Percentiles rank a stretch among this genome's conserved stretches.
Conservation (phyloP, 805 yeast genomes). For the Yarrowia hollandica region DNA sequence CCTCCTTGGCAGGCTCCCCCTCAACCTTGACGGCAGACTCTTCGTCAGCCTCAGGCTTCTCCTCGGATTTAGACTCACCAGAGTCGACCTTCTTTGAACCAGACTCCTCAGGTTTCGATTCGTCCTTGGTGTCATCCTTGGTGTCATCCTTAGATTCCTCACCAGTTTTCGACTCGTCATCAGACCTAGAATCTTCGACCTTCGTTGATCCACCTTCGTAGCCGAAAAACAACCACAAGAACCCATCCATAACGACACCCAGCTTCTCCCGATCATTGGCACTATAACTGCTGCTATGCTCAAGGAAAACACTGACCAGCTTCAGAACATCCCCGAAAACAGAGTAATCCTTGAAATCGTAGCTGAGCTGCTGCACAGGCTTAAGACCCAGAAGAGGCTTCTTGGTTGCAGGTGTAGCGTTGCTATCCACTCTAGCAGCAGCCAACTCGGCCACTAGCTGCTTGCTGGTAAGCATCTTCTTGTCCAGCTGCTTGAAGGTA, state of each 20-base stretch:
- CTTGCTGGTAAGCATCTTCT: slow-evolving; percentile 84
- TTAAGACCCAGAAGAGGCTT: slow-evolving; percentile 81
- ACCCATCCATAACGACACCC: slow-evolving; percentile 66
- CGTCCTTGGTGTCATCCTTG: background rate
- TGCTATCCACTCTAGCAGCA: slow-evolving; percentile 86
- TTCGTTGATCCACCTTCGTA: background rate
- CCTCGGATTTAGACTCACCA: background rate
- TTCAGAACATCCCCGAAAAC: slow-evolving; percentile 72
- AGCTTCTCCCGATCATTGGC: slow-evolving; percentile 76
- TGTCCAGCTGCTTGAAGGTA: slow-evolving; percentile 95
- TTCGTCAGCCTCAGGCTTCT: background rate
- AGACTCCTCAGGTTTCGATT: background rate
- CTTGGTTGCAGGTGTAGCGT: slow-evolving; percentile 53
- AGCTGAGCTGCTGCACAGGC: slow-evolving; percentile 77
- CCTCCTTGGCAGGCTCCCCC: background rate
- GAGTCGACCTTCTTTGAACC: background rate
- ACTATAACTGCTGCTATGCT: slow-evolving; percentile 68
- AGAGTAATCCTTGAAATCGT: slow-evolving; percentile 61
- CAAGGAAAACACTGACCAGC: slow-evolving; percentile 65
- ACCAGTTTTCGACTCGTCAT: background rate
- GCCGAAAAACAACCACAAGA: slow-evolving; percentile 69
- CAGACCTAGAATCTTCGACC: background rate
- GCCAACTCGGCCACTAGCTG: slow-evolving; percentile 88
- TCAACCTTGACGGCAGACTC: background rate
- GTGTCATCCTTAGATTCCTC: background rate